Conservation (phyloP, 305 asterid genomes). For the Rubia peregrina region DNA sequence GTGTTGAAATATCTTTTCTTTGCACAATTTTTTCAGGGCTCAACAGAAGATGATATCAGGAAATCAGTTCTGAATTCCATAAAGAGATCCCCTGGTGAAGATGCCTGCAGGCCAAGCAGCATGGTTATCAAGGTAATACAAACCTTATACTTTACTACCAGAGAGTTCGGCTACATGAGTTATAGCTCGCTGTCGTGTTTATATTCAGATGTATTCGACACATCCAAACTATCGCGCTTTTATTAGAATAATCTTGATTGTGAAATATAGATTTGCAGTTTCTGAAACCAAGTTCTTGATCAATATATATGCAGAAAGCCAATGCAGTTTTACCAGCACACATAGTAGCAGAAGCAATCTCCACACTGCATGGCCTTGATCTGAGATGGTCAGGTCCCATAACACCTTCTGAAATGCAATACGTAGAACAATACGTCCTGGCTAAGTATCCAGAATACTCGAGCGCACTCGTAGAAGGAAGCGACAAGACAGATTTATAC, state of each 20-base stretch:
- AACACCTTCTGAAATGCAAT: conserved; percentile 70
- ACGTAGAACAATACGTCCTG: conserved; percentile 69
- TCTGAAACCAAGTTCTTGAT: conserved; percentile 1
- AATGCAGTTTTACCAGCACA: conserved; percentile 73
- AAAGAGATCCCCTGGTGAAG: conserved; percentile 2
- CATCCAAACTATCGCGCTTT: not conserved
- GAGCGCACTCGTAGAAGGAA: conserved; percentile 47
- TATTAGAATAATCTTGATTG: not conserved
- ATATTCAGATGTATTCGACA: not conserved
- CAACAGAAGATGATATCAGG: conserved; percentile 33
- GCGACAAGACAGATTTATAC: conserved; percentile 31
- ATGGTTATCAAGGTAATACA: conserved; percentile 66
- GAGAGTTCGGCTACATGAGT: not conserved
- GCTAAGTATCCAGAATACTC: conserved; percentile 78
- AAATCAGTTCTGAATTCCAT: conserved; percentile 13
- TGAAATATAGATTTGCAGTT: not conserved
- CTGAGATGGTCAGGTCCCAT: conserved; percentile 93
- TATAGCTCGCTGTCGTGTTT: not conserved
- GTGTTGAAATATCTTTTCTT: not conserved
- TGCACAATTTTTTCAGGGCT: conserved; percentile 13
- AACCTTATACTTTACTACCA: not conserved
- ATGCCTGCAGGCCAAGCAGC: conserved; percentile 52
- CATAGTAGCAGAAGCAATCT: conserved; percentile 80
- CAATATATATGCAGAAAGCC: conserved; percentile 40
- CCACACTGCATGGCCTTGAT: conserved; percentile 70